phyloP scores from a whole-genome alignment of 306 rosid genomes.

The Cucurbita pepo region DNA sequence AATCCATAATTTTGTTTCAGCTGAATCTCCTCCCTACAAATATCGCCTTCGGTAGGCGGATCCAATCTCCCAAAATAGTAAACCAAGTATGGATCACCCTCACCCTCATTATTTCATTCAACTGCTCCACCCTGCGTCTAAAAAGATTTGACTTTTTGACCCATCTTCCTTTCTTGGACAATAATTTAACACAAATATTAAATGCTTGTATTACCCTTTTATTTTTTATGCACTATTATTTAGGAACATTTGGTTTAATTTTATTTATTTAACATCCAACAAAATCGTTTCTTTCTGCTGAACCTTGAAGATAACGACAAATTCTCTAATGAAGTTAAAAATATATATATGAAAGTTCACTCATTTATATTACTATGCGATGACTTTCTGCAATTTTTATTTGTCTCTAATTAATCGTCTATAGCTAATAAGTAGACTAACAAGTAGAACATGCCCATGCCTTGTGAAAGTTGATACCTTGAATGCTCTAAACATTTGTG shows the following conservation, averaged over 20 bases:
- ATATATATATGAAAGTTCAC: too few species aligned
- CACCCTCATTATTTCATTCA: not conserved
- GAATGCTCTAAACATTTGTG: not conserved
- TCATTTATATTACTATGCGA: not conserved
- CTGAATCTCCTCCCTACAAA: not conserved
- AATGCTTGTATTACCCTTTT: too few species aligned
- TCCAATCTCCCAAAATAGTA: not conserved
- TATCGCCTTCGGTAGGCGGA: not conserved
- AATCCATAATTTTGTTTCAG: not conserved
- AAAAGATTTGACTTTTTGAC: not conserved
- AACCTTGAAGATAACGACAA: too few species aligned
- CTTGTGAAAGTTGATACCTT: not conserved
- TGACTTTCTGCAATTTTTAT: not conserved
- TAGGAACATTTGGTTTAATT: too few species aligned
- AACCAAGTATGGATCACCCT: not conserved
- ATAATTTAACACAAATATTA: too few species aligned
- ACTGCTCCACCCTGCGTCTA: not conserved
- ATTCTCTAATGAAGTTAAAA: too few species aligned
- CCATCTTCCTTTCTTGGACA: not conserved
- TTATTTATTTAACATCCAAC: too few species aligned
- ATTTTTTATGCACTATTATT: too few species aligned
- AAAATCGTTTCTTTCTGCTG: too few species aligned
- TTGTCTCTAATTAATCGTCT: not conserved
- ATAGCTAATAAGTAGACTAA: not conserved
- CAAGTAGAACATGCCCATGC: not conserved